Conservation (phyloP, 768 basidiomycete genomes). For the Suillus decipiens region DNA sequence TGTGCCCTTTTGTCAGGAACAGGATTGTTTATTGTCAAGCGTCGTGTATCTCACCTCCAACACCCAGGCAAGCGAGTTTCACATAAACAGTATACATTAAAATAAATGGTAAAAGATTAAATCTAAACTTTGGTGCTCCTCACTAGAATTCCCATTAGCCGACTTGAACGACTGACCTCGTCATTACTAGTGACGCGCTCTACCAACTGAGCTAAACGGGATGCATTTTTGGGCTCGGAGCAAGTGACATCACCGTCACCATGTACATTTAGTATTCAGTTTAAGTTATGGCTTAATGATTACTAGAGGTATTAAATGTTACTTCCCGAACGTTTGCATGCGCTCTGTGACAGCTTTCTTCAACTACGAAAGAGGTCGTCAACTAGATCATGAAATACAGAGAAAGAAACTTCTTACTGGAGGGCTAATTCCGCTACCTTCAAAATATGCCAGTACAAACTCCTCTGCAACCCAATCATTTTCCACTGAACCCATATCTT, state of each 20-base stretch:
- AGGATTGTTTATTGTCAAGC: background rate
- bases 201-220: constrained; percentile 48
- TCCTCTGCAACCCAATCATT: constrained; percentile 75
- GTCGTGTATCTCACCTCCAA: background rate
- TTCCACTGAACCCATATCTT: constrained; percentile 73
- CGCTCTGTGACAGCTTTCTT: constrained; percentile 29
- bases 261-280: background rate
- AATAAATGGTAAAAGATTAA: background rate
- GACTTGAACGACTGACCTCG: constrained; percentile 69
- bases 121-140: background rate
- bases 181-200: constrained; percentile 75
- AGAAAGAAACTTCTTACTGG: constrained; percentile 41
- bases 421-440: constrained; percentile 68
- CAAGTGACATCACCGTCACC: background rate
- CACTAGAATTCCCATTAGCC: constrained; percentile 46
- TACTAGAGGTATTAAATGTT: background rate
- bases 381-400: background rate
- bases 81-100: background rate
- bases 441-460: constrained; percentile 75
- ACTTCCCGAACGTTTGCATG: constrained; percentile 19
- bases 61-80: background rate
- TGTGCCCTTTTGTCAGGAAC: background rate
- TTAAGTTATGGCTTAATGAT: background rate
- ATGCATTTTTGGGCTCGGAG: background rate
- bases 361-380: constrained; percentile 24